phyloP scores from a whole-genome alignment of 208 protist genomes.

The Trichomonas tenax region DNA sequence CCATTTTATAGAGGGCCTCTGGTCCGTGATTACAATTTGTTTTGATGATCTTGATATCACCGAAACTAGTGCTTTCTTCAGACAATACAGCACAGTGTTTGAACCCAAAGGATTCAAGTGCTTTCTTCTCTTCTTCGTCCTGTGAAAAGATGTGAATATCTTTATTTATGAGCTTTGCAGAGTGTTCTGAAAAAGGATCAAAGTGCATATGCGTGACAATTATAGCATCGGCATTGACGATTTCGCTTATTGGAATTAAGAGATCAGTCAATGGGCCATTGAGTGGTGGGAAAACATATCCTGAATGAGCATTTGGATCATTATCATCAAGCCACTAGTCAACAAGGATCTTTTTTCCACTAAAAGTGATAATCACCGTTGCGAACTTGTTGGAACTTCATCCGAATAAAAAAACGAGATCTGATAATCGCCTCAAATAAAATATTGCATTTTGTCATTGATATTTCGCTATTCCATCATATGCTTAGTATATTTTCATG shows the following conservation, averaged over 20 bases:
- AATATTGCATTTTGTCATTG: too few relatives aligned
- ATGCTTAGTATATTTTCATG: too few relatives aligned
- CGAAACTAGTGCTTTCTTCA: background rate
- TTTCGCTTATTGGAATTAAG: background rate
- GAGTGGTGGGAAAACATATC: background rate
- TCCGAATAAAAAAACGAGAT: too few relatives aligned
- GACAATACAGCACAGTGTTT: background rate
- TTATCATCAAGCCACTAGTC: background rate
- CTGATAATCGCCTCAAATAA: too few relatives aligned
- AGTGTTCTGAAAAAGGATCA: background rate
- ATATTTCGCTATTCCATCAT: too few relatives aligned
- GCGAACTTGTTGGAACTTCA: background rate
- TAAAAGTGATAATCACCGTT: background rate
- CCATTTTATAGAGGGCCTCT: background rate
- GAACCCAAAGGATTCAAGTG: background rate
- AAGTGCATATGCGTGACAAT: background rate
- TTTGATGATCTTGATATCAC: background rate
- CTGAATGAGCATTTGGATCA: background rate
- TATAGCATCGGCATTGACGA: background rate
- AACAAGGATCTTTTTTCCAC: background rate
- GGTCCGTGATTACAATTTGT: background rate
- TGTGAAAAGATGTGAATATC: background rate
- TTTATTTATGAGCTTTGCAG: background rate
- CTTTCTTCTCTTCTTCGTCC: background rate
- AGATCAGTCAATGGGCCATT: background rate